A percentile compares a stretch with the other conserved stretches of the same genome.
These are phyloP conservation scores for Diaporthe nobilis DNA, from an alignment of 2,329 filamentous ascomycete species.

Conservation along the genomic window DNA sequence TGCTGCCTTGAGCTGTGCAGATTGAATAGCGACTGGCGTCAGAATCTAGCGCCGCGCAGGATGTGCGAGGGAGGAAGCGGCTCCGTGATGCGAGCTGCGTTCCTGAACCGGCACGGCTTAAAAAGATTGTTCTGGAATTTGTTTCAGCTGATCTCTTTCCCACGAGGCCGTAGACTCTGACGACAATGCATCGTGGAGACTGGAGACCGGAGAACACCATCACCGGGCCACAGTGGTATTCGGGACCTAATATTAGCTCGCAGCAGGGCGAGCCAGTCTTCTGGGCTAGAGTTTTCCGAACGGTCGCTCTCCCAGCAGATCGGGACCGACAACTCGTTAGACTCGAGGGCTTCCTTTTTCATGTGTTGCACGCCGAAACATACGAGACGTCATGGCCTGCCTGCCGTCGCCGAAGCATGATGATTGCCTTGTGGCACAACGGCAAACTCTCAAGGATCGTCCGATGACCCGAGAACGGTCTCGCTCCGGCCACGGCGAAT, in stretches of 20 bases:
- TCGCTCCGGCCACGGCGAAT: slow-evolving; percentile 6
- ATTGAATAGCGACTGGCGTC: neutral
- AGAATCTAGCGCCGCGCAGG: slow-evolving; percentile 18
- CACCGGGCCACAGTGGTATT: slow-evolving; percentile 20
- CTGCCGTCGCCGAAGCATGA: slow-evolving; percentile 18
- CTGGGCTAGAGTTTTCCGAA: neutral
- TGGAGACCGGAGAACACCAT: slow-evolving; percentile 24
- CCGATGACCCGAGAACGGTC: neutral
- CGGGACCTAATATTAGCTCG: slow-evolving; percentile 25
- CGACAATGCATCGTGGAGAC: slow-evolving; percentile 1
- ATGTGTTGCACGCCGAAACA: slow-evolving; percentile 27
- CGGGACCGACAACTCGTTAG: slow-evolving; percentile 7
- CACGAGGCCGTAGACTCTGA: slow-evolving; percentile 15
- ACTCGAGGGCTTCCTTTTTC: slow-evolving; percentile 6
- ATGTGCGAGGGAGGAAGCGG: slow-evolving; percentile 1
- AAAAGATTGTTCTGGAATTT: slow-evolving; percentile 27
- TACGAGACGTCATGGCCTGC: slow-evolving; percentile 21
- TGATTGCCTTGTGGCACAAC: slow-evolving; percentile 1
- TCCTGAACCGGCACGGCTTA: neutral
- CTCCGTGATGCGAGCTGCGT: slow-evolving; percentile 1
- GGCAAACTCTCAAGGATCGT: slow-evolving; percentile 22
- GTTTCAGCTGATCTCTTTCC: slow-evolving; percentile 25
- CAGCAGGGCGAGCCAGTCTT: neutral
- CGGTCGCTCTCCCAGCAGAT: slow-evolving; percentile 24
- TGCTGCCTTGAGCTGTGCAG: slow-evolving; percentile 15